Conservation (phyloP, 1,139 yeast genomes). For the Kodamaea alishanica region DNA sequence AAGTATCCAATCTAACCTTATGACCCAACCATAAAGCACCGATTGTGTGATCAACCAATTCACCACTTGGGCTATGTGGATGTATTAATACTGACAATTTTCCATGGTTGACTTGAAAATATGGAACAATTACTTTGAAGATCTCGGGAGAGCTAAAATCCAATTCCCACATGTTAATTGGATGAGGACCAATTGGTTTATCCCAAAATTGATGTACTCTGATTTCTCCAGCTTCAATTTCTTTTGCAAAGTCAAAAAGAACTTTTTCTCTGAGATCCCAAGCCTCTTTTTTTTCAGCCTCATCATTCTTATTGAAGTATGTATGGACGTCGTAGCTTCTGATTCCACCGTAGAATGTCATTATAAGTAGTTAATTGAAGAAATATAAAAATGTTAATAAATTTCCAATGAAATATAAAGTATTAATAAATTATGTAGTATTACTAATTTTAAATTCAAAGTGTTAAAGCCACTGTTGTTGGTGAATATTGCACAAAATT, state of each 20-base stretch:
- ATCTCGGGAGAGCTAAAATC: slow-evolving; percentile 34
- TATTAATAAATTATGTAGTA: neutral
- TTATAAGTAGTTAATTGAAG: slow-evolving; percentile 1
- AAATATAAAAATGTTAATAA: too few relatives aligned
- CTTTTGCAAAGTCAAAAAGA: slow-evolving; percentile 40
- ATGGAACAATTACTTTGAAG: slow-evolving; percentile 22
- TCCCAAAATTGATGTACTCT: slow-evolving; percentile 48
- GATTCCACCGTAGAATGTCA: slow-evolving; percentile 31
- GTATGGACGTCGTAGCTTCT: slow-evolving; percentile 52
- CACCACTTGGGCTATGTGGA: slow-evolving; percentile 45
- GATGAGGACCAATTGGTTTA: slow-evolving; percentile 57
- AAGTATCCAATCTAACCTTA: slow-evolving; percentile 18
- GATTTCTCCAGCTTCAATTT: slow-evolving; percentile 40
- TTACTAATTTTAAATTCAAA: neutral
- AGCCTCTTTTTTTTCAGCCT: slow-evolving; percentile 35
- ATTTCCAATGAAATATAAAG: neutral
- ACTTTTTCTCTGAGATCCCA: slow-evolving; percentile 39
- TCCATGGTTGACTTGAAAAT: slow-evolving; percentile 52
- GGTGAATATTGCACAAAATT: too few relatives aligned
- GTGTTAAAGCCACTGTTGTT: too few relatives aligned
- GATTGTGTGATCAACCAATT: slow-evolving; percentile 45
- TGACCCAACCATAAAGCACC: slow-evolving; percentile 56
- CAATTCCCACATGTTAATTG: slow-evolving; percentile 43
- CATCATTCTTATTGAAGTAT: slow-evolving; percentile 44
- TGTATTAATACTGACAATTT: slow-evolving; percentile 50